Evolutionary conservation across 129 eudicot genomes (phyloP), one percentile per base, ranked within the genome.

Genomic region (Lactuca saligna): DNA sequence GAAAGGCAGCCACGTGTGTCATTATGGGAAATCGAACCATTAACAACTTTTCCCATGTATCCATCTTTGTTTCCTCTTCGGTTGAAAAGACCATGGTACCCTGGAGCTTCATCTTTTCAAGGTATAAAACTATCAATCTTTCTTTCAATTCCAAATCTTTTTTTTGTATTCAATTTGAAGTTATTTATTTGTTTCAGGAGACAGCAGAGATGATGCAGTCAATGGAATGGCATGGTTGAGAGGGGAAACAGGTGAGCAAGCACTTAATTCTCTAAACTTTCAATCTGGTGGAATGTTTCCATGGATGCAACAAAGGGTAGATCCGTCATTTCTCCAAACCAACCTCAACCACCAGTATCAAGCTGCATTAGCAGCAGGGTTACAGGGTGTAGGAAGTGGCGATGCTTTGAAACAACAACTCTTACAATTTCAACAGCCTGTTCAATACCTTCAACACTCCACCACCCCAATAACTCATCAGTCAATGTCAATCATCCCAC

Each of bases 11-110:
- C 98, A 14, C 85, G 95, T 44, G 98, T 93, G 7, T 93, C 98
- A 0, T 79, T 93, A 68, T 93, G 98, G 98, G 98, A 93, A 61
- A 89, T 93, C 14, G 98, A 93, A 76, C 98, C 98, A 64, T 70
- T 93, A 74, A 89, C 98, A 63, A 89, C 98, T 17, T 93, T 89
- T 71, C 98, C 98, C n/a, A 93, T 93, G 98, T 93, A 93, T 54
- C 97, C 98, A 41, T 93, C 98, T 3, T 72, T 87, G 79, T 93
- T 93, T 74, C 98, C 98, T 29, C 88, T 84, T 69, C 80, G 95
- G 68, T 79, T 93, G 50, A 93, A 93, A 80, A 79, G 98, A 14
- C 98, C 98, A 33, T 93, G 98, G 98, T 88, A 89, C 79, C 95
- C 95, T 7, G 98, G 97, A 69, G 88, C 87, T 20, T 87, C 98